A percentile compares a stretch with the other conserved stretches of the same genome.
Conservation (phyloP, 1,284 basidiomycete species). For the Pholiota adiposa region DNA sequence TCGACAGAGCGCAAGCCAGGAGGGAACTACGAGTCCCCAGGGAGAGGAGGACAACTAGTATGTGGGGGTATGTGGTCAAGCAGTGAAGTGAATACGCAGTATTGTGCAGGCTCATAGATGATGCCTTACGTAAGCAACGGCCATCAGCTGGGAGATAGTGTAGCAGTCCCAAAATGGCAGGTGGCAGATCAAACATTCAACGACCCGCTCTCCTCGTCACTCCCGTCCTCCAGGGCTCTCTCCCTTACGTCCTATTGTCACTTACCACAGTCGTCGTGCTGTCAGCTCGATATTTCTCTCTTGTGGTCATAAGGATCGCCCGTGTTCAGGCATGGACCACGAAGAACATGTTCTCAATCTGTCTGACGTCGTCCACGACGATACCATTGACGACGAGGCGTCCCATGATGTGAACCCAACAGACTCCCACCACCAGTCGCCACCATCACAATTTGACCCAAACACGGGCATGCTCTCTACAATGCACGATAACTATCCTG, state of each 20-base stretch:
- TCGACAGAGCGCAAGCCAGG: not conserved
- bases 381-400: constrained; percentile 56
- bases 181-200: constrained; percentile 15
- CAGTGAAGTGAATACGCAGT: not conserved
- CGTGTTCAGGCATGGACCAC: constrained; percentile 50
- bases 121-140: constrained; percentile 11
- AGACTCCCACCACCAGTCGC: constrained; percentile 33
- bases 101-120: not conserved
- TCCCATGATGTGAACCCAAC: constrained; percentile 29
- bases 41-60: not conserved
- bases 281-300: constrained; percentile 8
- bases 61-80: constrained; percentile 1
- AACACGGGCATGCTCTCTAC: constrained; percentile 36
- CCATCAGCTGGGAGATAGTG: no score
- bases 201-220: not conserved
- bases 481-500: constrained; percentile 39
- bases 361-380: constrained; percentile 80
- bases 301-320: constrained; percentile 14
- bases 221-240: not conserved
- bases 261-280: constrained; percentile 1
- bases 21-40: not conserved
- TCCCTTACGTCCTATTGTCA: not conserved
- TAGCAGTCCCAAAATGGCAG: constrained; percentile 10
- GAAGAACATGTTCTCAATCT: constrained; percentile 68
- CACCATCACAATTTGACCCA: constrained; percentile 40